Base-by-base conservation (phyloP, 2,329 filamentous ascomycete genomes). In the Pseudocercospora eumusae region DNA sequence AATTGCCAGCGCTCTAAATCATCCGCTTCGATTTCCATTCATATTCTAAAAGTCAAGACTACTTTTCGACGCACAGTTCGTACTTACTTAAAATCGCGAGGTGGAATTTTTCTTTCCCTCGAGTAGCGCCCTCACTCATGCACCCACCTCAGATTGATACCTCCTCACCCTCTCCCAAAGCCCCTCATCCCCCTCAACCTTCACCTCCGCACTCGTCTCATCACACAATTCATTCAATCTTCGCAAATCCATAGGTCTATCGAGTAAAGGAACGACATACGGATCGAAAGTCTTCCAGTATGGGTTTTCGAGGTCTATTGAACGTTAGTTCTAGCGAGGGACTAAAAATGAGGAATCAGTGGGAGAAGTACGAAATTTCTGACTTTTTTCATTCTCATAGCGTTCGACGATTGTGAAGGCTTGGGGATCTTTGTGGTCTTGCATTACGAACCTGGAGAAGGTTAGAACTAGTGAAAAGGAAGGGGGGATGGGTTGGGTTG, bases 271-370 rank as follows among this genome's bases (percentile, higher is more conserved):
- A 53, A 86, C 80, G 28, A 91, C 88, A 69, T 90, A 91, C 5
- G 87, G 86, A 73, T 91, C 88, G 69, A 91, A 91, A 0, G 88
- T 90, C 79, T 89, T 83, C 87, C 87, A 90, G 80, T 90, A 90
- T 0, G 87, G 87, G 75, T 90, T 90, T 71, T 78, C 75, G 7
- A 81, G 74, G 63, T 81, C 27, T 27, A 13, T 11, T 2, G n/a
- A 40, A 5, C 23, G 28, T 31, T 8, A 28, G 31, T n/a, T n/a
- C n/a, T n/a, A n/a, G n/a, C n/a, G n/a, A n/a, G n/a, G n/a, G n/a
- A n/a, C n/a, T n/a, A n/a, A n/a, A n/a, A n/a, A n/a, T 15, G 3
- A 53, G 49, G 7, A 8, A 4, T 8, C 7, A 28, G 9, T 28
- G 3, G 25, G 3, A 27, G 20, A 23, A 20, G 2, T 10, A 15